Evolutionary conservation across 805 yeast species (phyloP).

Genomic region (Saccharomycopsis schoenii): DNA sequence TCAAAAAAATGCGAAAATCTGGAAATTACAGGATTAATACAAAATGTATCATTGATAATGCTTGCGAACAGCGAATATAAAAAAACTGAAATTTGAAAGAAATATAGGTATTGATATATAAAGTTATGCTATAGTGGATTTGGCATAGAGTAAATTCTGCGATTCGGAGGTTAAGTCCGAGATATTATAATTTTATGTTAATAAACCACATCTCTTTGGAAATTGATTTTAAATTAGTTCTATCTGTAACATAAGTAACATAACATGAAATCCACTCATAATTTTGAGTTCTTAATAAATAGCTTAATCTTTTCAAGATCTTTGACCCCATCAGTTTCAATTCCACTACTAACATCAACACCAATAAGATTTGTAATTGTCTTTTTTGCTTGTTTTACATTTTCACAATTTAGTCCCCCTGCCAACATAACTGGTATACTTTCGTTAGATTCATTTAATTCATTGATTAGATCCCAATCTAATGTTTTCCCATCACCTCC

Average conservation of each 20-base stretch:
- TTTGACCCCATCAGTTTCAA: slow-evolving; percentile 70
- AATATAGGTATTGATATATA: no score
- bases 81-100: no score
- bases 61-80: background rate
- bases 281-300: slow-evolving; percentile 34
- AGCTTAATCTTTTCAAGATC: slow-evolving; percentile 50
- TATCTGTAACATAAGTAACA: no score
- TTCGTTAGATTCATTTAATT: slow-evolving; percentile 27
- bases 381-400: slow-evolving; percentile 45
- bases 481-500: slow-evolving; percentile 89
- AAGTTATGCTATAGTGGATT: no score
- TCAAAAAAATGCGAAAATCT: no score
- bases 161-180: no score
- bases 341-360: slow-evolving; percentile 93
- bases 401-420: slow-evolving; percentile 79
- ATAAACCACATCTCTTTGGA: no score
- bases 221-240: no score
- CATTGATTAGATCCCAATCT: slow-evolving; percentile 52
- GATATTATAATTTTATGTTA: no score
- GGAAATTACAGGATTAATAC: background rate
- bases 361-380: slow-evolving; percentile 58
- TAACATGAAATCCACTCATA: no score
- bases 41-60: background rate
- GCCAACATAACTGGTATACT: slow-evolving; percentile 52
- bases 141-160: no score